Evolutionary conservation across 108 stramenopile genomes (phyloP).

Genomic region (Nitzschia sp.): DNA sequence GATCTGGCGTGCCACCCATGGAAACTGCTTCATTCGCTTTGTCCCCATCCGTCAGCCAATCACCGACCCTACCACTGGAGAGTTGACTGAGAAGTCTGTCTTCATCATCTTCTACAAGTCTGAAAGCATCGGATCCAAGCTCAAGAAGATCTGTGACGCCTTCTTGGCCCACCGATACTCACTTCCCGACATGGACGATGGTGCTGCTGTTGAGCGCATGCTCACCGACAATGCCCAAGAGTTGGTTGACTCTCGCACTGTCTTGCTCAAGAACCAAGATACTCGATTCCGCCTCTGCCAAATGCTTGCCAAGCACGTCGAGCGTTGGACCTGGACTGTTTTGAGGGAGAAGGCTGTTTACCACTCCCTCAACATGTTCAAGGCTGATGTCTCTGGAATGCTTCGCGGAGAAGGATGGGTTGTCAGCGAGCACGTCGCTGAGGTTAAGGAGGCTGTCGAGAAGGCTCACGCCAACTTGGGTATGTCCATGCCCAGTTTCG

Average conservation of each 20-base stretch:
- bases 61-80: conserved; percentile 82
- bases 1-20: conserved; percentile 95
- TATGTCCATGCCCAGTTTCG: conserved; percentile 80
- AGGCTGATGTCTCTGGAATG: conserved; percentile 92
- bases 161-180: conserved; percentile 92
- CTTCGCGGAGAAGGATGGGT: conserved; percentile 98
- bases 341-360: conserved; percentile 92
- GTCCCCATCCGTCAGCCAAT: conserved; percentile 91
- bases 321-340: conserved; percentile 91
- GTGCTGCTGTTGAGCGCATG: conserved; percentile 77
- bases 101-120: conserved; percentile 98
- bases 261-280: conserved; percentile 95
- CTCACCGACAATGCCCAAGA: conserved; percentile 86
- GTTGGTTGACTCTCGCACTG: conserved; percentile 84
- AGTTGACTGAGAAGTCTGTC: conserved; percentile 84
- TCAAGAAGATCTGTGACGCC: conserved; percentile 97
- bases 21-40: conserved; percentile 96
- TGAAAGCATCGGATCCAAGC: conserved; percentile 87
- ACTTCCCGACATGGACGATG: conserved; percentile 93
- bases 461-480: conserved; percentile 90
- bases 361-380: conserved; percentile 98
- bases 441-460: conserved; percentile 74
- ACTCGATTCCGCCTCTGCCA: conserved; percentile 89
- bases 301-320: conserved; percentile 81
- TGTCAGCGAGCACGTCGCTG: conserved; percentile 68